Evolutionary conservation across 768 basidiomycete species (phyloP), one percentile per base, ranked within the genome.

Genomic region (Hygrocybe coccinea): DNA sequence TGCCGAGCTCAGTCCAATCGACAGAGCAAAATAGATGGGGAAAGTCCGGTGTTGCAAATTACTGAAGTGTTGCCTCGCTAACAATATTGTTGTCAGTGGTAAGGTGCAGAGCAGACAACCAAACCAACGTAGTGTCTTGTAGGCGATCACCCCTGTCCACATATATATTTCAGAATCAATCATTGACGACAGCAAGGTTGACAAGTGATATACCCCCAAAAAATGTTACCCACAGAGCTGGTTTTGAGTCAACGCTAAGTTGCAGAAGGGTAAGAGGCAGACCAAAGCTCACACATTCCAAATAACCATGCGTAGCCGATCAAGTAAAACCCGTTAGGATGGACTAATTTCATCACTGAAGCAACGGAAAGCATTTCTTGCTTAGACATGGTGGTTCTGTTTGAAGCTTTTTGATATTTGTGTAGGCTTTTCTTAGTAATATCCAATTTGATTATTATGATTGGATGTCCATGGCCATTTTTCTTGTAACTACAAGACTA

Each of bases 1-100:
- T 19, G 71, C 69, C 1, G 79, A 72, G 24, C 84, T 78, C 34
- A 86, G 68, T 21, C 68, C 60, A 36, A 87, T 79, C 11, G 83
- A 85, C 39, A 81, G 65, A 15, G 77, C 65, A 62, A 92, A 92
- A 70, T 88, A 91, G 59, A 87, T 67, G 1, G 90, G 87, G 70
- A 89, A 89, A 1, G 78, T 81, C 62, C 79, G 81, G 64, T 88
- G 83, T 64, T 92, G 90, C 34, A 93, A 77, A 39, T 78, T 73
- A 9, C 84, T 80, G 57, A 92, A 92, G 56, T 87, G 83, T 48
- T 84, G 79, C 46, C 87, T 81, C 15, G 88, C 84, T 86, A 29
- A n/a, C n/a, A n/a, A 29, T 55, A n/a, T 46, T 43, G 35, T 29
- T 17, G 46, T 48, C 9, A 36, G 24, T 47, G 11, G 57, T 50